Evolutionary conservation across 257 asterid species (phyloP).

Genomic region (Lantana camara): DNA sequence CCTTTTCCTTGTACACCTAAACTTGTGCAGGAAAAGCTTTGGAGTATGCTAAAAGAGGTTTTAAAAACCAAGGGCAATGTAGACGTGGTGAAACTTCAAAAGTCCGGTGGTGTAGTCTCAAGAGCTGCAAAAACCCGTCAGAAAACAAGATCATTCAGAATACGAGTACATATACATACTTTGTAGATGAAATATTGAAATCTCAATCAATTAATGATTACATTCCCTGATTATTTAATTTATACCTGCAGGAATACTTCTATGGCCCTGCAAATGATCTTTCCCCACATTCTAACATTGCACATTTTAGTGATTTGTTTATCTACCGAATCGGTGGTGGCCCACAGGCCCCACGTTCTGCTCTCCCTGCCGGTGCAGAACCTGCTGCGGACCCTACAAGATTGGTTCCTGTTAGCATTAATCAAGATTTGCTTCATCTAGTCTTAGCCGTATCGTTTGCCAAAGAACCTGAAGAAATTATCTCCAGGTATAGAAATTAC

Average conservation of each 20-base stretch:
- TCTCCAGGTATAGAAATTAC: slow-evolving; percentile 67
- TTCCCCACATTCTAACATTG: slow-evolving; percentile 88
- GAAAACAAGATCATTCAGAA: slow-evolving; percentile 73
- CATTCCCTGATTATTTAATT: neutral
- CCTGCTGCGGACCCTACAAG: slow-evolving; percentile 89
- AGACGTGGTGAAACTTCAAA: slow-evolving; percentile 98
- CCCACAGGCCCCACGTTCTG: slow-evolving; percentile 98
- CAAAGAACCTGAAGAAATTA: slow-evolving; percentile 78
- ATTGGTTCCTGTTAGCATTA: slow-evolving; percentile 63
- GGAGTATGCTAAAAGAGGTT: slow-evolving; percentile 96
- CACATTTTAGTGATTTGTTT: slow-evolving; percentile 68
- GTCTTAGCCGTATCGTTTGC: slow-evolving; percentile 94
- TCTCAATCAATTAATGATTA: no score
- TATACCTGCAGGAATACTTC: slow-evolving; percentile 76
- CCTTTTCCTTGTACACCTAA: slow-evolving; percentile 14
- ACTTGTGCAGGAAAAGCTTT: slow-evolving; percentile 81
- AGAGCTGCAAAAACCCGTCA: slow-evolving; percentile 49
- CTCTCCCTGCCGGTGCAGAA: slow-evolving; percentile 95
- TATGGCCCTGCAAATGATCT: slow-evolving; percentile 92
- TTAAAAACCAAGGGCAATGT: slow-evolving; percentile 71
- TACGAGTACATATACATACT: slow-evolving; percentile 63
- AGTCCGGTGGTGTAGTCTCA: slow-evolving; percentile 94
- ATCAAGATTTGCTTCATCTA: slow-evolving; percentile 79
- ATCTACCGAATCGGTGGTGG: slow-evolving; percentile 92
- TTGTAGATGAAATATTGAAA: no score